phyloP scores from a whole-genome alignment of 208 protist species.

The Crithidia expoeki region DNA sequence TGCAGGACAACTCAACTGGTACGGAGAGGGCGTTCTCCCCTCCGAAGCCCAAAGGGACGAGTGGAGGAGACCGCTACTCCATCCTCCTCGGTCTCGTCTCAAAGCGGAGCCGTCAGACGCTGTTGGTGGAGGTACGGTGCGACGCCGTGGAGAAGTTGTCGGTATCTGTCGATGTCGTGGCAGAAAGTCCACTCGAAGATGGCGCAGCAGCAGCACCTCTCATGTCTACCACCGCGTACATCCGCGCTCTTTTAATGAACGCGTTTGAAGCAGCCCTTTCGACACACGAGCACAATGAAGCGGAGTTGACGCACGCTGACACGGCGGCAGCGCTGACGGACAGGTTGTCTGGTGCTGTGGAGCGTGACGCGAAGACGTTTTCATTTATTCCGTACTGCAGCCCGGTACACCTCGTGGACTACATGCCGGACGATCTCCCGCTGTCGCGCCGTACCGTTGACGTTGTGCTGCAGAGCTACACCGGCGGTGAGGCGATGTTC shows the following conservation, averaged over 20 bases:
- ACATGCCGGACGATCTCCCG: conserved; percentile 62
- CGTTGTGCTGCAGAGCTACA: conserved; percentile 59
- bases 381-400: conserved; percentile 52
- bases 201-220: not conserved
- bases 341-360: not conserved
- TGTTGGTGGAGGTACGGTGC: conserved; percentile 73
- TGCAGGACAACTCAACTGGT: no score
- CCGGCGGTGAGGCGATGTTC: conserved; percentile 66
- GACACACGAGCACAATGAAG: not conserved
- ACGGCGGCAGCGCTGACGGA: not conserved
- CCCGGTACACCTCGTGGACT: conserved; percentile 39
- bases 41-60: not conserved
- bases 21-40: not conserved
- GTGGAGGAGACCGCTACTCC: conserved; percentile 39
- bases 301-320: conserved; percentile 1
- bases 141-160: conserved; percentile 64
- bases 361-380: not conserved
- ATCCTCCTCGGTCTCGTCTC: conserved; percentile 64
- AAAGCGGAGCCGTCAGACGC: conserved; percentile 52
- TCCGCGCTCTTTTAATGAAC: conserved; percentile 47
- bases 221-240: conserved; percentile 35
- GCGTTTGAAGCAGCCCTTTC: conserved; percentile 19
- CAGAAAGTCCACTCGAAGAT: not conserved
- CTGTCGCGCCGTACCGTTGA: conserved; percentile 45
- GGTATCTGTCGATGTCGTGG: conserved; percentile 63